phyloP scores from a whole-genome alignment of 2,329 filamentous ascomycete species.

The Cladosporium sp. region DNA sequence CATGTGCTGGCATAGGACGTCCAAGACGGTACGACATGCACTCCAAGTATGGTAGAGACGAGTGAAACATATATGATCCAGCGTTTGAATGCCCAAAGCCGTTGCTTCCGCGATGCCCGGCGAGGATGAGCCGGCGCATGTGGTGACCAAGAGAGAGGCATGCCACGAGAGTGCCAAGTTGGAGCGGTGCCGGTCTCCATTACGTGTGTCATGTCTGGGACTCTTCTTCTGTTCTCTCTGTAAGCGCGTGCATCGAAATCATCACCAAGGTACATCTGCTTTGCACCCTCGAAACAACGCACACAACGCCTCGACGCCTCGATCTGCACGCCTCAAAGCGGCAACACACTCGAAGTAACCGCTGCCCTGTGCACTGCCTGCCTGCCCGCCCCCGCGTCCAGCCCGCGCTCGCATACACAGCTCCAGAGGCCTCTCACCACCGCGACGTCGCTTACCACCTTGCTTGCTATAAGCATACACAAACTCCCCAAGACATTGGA shows the following conservation, averaged over 20 bases:
- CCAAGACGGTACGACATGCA: not conserved
- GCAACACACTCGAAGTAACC: not conserved
- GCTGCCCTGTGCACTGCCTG: not conserved
- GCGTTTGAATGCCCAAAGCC: not conserved
- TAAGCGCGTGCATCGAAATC: not conserved
- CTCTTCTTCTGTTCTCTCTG: not conserved
- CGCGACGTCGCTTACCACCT: conserved; percentile 3
- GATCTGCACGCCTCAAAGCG: conserved; percentile 1
- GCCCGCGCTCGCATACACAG: not conserved
- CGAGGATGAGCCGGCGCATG: not conserved
- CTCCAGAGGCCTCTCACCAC: not conserved
- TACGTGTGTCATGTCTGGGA: not conserved
- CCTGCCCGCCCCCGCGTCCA: not conserved
- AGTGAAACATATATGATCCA: conserved; percentile 2
- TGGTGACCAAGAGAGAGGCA: no score
- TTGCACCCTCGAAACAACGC: not conserved
- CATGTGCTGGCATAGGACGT: not conserved
- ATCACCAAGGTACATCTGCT: not conserved
- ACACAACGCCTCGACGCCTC: not conserved
- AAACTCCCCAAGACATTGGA: not conserved
- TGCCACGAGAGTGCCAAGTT: conserved; percentile 8
- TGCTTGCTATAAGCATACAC: not conserved
- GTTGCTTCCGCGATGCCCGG: conserved; percentile 8
- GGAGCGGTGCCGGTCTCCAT: not conserved
- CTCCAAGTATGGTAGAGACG: not conserved